These are phyloP conservation scores for Dipodascopsis uninucleata DNA, from an alignment of 805 yeast species.

Conservation along the genomic window DNA sequence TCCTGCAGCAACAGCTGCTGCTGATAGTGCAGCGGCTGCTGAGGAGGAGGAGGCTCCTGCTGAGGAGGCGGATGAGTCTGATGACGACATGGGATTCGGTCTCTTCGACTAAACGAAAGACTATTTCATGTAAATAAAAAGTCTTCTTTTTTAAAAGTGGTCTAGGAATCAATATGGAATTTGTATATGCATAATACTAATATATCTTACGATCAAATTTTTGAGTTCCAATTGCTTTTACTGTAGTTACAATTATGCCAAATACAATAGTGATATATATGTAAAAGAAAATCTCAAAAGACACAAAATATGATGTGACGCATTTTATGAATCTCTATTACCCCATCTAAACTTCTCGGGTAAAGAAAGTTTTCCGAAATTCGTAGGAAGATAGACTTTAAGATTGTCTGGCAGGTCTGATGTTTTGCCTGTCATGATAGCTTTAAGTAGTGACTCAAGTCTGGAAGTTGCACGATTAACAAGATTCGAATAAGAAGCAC, in stretches of 20 bases:
- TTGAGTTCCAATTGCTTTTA: not conserved
- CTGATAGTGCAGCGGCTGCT: slow-evolving; percentile 55
- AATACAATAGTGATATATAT: not conserved
- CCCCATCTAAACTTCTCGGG: slow-evolving; percentile 24
- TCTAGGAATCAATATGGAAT: no score
- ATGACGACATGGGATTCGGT: slow-evolving; percentile 97
- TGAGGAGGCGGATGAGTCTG: slow-evolving; percentile 53
- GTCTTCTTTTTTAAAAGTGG: no score
- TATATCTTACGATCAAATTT: not conserved
- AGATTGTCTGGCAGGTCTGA: slow-evolving; percentile 37
- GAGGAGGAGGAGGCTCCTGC: slow-evolving; percentile 71
- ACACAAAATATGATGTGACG: no score
- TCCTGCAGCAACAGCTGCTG: slow-evolving; percentile 88
- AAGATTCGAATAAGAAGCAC: slow-evolving; percentile 37
- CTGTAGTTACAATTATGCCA: not conserved
- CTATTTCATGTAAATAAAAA: no score
- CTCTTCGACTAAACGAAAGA: slow-evolving; percentile 79
- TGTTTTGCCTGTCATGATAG: slow-evolving; percentile 52
- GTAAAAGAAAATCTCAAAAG: no score
- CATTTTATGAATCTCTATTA: not conserved
- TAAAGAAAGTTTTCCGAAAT: slow-evolving; percentile 14
- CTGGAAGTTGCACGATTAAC: slow-evolving; percentile 43
- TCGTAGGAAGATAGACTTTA: slow-evolving; percentile 17
- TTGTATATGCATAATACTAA: not conserved
- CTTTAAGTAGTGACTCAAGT: slow-evolving; percentile 64